Evolutionary conservation across 164 flowering plant genomes (phyloP).

Genomic region (Vitis amurensis): DNA sequence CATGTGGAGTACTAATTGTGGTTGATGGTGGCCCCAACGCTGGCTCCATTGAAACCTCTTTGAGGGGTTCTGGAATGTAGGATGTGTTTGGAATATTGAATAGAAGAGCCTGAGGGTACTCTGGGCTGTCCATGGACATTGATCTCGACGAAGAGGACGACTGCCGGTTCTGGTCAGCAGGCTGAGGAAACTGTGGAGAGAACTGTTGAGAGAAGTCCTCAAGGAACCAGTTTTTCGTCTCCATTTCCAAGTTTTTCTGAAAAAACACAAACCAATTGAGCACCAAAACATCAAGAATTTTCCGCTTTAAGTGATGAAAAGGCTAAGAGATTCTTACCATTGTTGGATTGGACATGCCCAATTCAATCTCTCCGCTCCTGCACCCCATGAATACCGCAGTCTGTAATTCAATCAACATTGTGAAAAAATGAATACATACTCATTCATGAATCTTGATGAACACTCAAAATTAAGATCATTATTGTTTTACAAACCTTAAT

Average conservation of each 20-base stretch:
- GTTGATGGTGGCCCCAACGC: slow-evolving; percentile 12
- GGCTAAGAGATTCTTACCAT: slow-evolving; percentile 29
- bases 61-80: slow-evolving; percentile 10
- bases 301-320: too few species aligned
- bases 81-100: slow-evolving; percentile 31
- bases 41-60: slow-evolving; percentile 14
- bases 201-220: slow-evolving; percentile 28
- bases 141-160: slow-evolving; percentile 74
- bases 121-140: slow-evolving; percentile 58
- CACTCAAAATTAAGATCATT: neutral
- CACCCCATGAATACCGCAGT: slow-evolving; percentile 67
- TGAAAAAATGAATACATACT: neutral
- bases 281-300: too few species aligned
- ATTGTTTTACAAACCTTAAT: slow-evolving; percentile 58
- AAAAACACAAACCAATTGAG: too few species aligned
- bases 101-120: slow-evolving; percentile 34
- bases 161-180: slow-evolving; percentile 26
- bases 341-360: slow-evolving; percentile 47
- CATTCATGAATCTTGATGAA: neutral
- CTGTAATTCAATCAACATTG: slow-evolving; percentile 25
- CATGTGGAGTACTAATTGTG: slow-evolving; percentile 5
- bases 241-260: slow-evolving; percentile 49
- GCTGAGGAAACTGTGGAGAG: slow-evolving; percentile 16
- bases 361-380: slow-evolving; percentile 70
- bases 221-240: slow-evolving; percentile 36